Conservation (phyloP, 2,329 filamentous ascomycete genomes). For the Mycosphaerella sp. region DNA sequence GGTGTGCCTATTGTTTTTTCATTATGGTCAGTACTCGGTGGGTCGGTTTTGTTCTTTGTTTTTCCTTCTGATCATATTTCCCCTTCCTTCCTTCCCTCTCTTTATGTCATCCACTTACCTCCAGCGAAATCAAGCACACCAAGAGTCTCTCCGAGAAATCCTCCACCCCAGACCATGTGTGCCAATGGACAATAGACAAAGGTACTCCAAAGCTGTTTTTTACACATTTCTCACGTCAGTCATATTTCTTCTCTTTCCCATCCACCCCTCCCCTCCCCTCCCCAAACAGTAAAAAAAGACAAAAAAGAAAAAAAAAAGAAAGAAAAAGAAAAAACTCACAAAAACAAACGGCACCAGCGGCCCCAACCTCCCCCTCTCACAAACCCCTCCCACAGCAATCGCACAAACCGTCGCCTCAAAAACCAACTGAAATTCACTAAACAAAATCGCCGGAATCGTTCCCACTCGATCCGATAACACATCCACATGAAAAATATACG, state of each 20-base stretch:
- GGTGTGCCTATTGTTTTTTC: conserved; percentile 31
- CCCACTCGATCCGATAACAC: conserved; percentile 46
- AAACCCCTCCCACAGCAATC: conserved; percentile 46
- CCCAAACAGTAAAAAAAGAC: no score
- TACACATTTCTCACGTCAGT: neutral
- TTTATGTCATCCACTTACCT: conserved; percentile 13
- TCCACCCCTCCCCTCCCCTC: no score
- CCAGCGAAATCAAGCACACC: conserved; percentile 46
- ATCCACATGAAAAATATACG: conserved; percentile 41
- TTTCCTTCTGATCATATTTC: neutral
- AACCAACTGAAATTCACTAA: conserved; percentile 48
- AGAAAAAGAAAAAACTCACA: neutral
- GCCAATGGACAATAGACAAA: conserved; percentile 45
- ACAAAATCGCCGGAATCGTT: conserved; percentile 46
- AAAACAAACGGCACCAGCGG: conserved; percentile 47
- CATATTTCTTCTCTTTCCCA: neutral
- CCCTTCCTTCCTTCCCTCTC: neutral
- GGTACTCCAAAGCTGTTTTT: conserved; percentile 40
- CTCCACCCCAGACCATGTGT: conserved; percentile 46
- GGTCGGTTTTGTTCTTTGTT: no score
- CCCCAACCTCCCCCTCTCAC: conserved; percentile 43
- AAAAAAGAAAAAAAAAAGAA: neutral
- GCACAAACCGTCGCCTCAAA: conserved; percentile 48
- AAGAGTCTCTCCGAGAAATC: conserved; percentile 38
- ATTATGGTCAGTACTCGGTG: neutral